phyloP scores from a whole-genome alignment of 148 eudicot species.

The Gaultheria prostrata region DNA sequence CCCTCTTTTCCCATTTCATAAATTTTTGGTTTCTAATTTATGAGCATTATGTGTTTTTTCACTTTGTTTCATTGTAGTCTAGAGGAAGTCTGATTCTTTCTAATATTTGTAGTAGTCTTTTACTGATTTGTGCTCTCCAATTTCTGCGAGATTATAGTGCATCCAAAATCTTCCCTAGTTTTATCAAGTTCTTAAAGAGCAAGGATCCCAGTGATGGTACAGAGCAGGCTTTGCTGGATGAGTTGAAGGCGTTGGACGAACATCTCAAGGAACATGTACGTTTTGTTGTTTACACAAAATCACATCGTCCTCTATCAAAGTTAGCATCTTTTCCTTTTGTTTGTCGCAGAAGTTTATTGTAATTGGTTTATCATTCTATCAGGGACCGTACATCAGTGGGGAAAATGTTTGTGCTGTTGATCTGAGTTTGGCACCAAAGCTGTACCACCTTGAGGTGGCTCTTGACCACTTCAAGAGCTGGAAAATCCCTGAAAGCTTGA shows the following conservation, averaged over 20 bases:
- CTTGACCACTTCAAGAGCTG: slow-evolving; percentile 88
- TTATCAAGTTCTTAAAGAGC: slow-evolving; percentile 72
- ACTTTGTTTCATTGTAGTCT: not conserved
- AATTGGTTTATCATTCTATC: not conserved
- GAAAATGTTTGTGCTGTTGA: slow-evolving; percentile 72
- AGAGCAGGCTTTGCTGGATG: slow-evolving; percentile 73
- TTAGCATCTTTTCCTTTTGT: not conserved
- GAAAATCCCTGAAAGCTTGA: slow-evolving; percentile 62
- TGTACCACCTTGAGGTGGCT: slow-evolving; percentile 71
- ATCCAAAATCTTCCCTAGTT: slow-evolving; percentile 61
- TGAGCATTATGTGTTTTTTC: not conserved
- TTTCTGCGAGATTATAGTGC: slow-evolving; percentile 43
- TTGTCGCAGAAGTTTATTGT: not conserved
- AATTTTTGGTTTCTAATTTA: not conserved
- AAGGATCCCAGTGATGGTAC: slow-evolving; percentile 79
- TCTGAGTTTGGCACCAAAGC: slow-evolving; percentile 86
- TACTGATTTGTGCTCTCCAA: not conserved
- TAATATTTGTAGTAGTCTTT: not conserved
- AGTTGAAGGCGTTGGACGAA: slow-evolving; percentile 79
- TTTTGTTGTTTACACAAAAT: not conserved
- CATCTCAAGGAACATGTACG: slow-evolving; percentile 75
- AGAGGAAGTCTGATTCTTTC: not conserved
- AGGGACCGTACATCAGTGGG: slow-evolving; percentile 59
- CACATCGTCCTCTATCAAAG: not conserved
- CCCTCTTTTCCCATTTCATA: not conserved